Base-by-base conservation (phyloP, 2,329 filamentous ascomycete species). In the Didymella sp. region DNA sequence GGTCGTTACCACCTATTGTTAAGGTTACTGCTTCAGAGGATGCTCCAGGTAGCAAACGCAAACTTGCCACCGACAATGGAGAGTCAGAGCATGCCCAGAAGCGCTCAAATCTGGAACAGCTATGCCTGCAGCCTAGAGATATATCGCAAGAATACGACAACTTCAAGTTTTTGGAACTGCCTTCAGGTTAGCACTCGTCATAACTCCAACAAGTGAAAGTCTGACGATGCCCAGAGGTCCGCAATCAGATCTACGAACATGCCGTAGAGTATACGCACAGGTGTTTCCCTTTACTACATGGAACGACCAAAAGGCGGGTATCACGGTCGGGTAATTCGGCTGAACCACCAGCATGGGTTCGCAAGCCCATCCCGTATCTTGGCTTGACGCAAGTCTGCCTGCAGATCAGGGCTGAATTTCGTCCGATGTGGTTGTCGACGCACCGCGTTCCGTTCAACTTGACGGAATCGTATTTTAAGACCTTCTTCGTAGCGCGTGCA, bases 321-420 rank as follows among this genome's bases (percentile, higher is more conserved):
- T 30, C 2, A 15, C 38, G 15, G 8, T 13, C 47, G 6, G 7
- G 24, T 15, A 9, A 27, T 1, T 35, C 47, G 9, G n/a, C 28
- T n/a, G 7, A 27, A 12, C 3, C 13, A 25, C 6, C 28, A 35
- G 28, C 2, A 3, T 1, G 28, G 12, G 15, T 19, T 19, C 41
- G 19, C 4, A 52, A 31, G 13, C 25, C 51, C 1, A 56, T 71
- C 12, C 68, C 69, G 4, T 68, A 61, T 47, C 56, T 69, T 6
- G 57, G 52, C 13, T 33, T 70, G 2, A 68, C 65, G 1, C 70
- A 73, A 37, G 54, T 54, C 0, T 71, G 66, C 37, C 21, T 47
- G 8, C 48, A 56, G 9, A 64, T 73, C 8, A 66, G 70, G n/a
- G 54, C 52, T 4, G 70, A 72, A 15, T 73, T 73, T 24, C 67